Conservation (phyloP, 805 yeast species). For the Candida suzukii region DNA sequence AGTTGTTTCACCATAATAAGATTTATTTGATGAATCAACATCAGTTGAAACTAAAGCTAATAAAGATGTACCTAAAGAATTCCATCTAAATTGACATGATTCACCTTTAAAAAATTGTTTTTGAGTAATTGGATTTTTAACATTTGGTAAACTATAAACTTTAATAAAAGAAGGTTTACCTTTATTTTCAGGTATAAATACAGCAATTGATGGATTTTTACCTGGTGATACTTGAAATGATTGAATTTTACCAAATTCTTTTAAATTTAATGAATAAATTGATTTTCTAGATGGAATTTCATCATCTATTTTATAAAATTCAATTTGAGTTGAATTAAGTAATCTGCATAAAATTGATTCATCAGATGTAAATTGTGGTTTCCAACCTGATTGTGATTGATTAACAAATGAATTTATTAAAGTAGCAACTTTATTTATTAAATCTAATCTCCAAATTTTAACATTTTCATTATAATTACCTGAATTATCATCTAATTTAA, state of each 20-base stretch:
- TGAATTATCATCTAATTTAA: slow-evolving; percentile 50
- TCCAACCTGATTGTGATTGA: slow-evolving; percentile 85
- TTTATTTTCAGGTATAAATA: slow-evolving; percentile 77
- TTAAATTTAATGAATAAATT: slow-evolving; percentile 49
- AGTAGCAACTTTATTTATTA: slow-evolving; percentile 8
- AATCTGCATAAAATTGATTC: slow-evolving; percentile 63
- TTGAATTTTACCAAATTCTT: slow-evolving; percentile 39
- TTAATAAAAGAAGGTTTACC: slow-evolving; percentile 89
- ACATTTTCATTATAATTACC: slow-evolving; percentile 79
- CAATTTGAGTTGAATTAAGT: slow-evolving; percentile 47
- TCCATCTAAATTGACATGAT: slow-evolving; percentile 89
- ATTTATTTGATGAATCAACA: slow-evolving; percentile 88
- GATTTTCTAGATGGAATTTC: slow-evolving; percentile 40
- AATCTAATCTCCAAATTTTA: slow-evolving; percentile 57
- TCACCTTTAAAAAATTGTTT: slow-evolving; percentile 95
- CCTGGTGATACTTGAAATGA: slow-evolving; percentile 76
- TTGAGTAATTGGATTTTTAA: slow-evolving; percentile 70
- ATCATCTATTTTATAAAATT: slow-evolving; percentile 49
- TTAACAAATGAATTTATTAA: slow-evolving; percentile 48
- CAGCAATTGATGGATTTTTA: slow-evolving; percentile 80
- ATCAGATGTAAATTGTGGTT: slow-evolving; percentile 81
- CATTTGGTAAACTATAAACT: slow-evolving; percentile 74
- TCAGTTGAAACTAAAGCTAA: slow-evolving; percentile 93
- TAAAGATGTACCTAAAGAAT: slow-evolving; percentile 86
- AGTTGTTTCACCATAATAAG: slow-evolving; percentile 95